Evolutionary conservation across 148 eudicot genomes (phyloP), one percentile per base, ranked within the genome.

Genomic region (Dianthus caryophyllus): DNA sequence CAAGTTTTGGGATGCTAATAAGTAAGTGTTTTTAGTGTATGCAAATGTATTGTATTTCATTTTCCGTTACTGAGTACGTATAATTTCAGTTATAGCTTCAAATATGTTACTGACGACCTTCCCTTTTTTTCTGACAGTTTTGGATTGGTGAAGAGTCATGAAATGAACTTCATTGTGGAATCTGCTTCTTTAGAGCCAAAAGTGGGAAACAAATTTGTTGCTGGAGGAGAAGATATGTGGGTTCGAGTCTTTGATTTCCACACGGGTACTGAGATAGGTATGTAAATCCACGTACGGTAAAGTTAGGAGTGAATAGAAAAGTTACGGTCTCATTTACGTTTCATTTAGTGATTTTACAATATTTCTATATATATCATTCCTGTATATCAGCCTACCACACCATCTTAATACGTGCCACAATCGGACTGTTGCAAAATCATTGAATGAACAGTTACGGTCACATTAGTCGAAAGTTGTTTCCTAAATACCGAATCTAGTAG

Each of bases 191-290:
- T 92, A 81, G 98, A 92, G 73, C 96, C 98, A 20, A 89, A 85
- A 77, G 67, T 77, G 71, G 96, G 98, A 56, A 87, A 87, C 55
- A 92, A 89, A 78, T 92, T 92, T 54, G 78, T 89, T 54, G 96
- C 93, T 68, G 98, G 96, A 67, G 98, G 98, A 44, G 98, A 87
- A 84, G 98, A 92, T 69, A 84, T 92, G 96, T 92, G 98, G 98
- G 80, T 92, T 67, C 94, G 75, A 71, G 79, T 89, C 21, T 89
- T 80, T 67, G 96, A 92, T 82, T 92, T 92, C 73, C 83, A 87
- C 68, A 89, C 89, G 31, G 96, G 98, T 47, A 87, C 80, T 68
- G 96, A 87, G 76, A 77, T 81, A 64, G 98, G 98, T 92, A 73
- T 58, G 81, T 71, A 17, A n/a, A n/a, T n/a, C n/a, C n/a, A n/a